A percentile compares a stretch with the other conserved stretches of the same genome.
phyloP scores from a whole-genome alignment of 2,329 filamentous ascomycete species.

The Aureobasidium sp. region DNA sequence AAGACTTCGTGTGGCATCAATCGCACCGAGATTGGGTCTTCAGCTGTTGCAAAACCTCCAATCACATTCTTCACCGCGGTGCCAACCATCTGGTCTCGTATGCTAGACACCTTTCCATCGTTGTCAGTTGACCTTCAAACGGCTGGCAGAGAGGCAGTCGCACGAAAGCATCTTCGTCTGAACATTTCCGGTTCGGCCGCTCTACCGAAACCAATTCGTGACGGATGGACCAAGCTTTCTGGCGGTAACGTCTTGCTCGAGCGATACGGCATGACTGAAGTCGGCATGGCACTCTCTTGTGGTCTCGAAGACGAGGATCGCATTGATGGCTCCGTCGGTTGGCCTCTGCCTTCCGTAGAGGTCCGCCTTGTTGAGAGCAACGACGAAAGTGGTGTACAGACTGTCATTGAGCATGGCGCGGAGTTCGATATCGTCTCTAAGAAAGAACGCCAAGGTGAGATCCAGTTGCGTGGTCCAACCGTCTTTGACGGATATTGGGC shows the following conservation, averaged over 20 bases:
- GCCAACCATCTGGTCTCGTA: constrained; percentile 86
- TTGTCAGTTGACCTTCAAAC: constrained; percentile 54
- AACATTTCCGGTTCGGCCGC: constrained; percentile 93
- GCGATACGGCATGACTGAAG: constrained; percentile 97
- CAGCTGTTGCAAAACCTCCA: constrained; percentile 35
- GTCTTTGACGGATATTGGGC: constrained; percentile 21
- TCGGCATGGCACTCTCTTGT: constrained; percentile 94
- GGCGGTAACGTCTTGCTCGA: constrained; percentile 80
- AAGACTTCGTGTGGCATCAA: no score
- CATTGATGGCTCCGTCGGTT: constrained; percentile 80
- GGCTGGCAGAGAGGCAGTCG: constrained; percentile 63
- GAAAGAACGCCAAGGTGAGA: background rate
- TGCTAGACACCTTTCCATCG: constrained; percentile 61
- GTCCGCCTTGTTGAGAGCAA: background rate
- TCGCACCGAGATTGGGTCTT: no score
- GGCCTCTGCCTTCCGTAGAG: background rate
- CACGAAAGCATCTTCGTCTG: constrained; percentile 70
- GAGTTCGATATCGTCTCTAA: background rate
- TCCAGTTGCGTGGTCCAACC: background rate
- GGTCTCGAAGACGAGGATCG: constrained; percentile 70
- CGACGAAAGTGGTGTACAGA: background rate
- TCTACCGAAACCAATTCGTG: constrained; percentile 79
- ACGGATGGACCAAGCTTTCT: constrained; percentile 55
- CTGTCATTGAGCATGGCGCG: background rate
- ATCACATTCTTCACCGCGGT: constrained; percentile 95